Evolutionary conservation across 139 green algal genomes (phyloP), one percentile per base, ranked within the genome.

Genomic region (Tetradesmus lagerheimii): DNA sequence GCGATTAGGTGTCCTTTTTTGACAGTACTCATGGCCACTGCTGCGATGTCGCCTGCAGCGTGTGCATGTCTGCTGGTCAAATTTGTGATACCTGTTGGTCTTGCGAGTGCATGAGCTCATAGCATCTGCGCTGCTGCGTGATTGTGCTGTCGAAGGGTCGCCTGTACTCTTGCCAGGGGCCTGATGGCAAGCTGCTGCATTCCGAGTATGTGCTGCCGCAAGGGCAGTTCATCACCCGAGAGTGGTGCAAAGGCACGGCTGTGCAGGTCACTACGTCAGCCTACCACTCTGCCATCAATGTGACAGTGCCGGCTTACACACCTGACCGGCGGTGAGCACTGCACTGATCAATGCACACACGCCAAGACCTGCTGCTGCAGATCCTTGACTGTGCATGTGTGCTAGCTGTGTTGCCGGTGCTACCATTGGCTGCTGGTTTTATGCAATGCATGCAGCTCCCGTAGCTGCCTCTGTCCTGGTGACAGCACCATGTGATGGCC

Each of bases 201-300:
- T 85, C 93, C 0, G 82, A 91, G 76, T 91, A 93, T 47, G 45
- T 94, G 37, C 88, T 95, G 80, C 89, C 94, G 18, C 31, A 43
- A 6, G 93, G 94, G 47, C 75, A 83, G 47, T 80, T n/a, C 25
- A 88, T 96, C 57, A 92, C 90, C 29, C 37, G 89, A 4, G 34
- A 47, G 0, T 95, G 93, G 93, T 95, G 89, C 75, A 83, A 91
- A 20, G 75, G 38, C 18, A 37, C 76, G 45, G 57, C 20, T 27
- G 18, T 50, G 8, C 37, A 74, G n/a, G 86, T 95, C 83, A 93
- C 43, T 4, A 47, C 86, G 18, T 93, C 89, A 35, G 89, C 80
- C 38, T 95, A 95, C 85, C 90, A 94, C 43, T 34, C 37, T 29
- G 27, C 3, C 4, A 81, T 92, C 62, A 88, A 89, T 80, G 66